Base-by-base conservation (phyloP, 176 grass and related monocot species). In the Pontederia paniculata region DNA sequence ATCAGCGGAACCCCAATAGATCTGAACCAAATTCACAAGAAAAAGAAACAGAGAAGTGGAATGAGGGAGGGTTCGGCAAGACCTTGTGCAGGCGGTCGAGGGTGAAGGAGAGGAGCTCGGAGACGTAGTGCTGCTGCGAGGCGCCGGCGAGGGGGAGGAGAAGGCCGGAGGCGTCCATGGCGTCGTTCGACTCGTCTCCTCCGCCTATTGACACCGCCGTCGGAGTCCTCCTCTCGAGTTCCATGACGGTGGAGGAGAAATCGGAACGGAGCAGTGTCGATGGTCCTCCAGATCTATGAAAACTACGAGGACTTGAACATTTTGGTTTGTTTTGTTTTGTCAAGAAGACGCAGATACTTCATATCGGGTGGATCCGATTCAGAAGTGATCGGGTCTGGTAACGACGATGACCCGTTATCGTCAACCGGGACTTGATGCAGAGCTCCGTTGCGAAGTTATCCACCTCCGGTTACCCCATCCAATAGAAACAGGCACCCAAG, bases 21-120 rank as follows among this genome's bases (percentile, higher is more conserved):
- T 48, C 72, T 62, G 41, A 13, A n/a, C 51, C 31, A 46, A 45
- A 48, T 62, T 54, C 69, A 13, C 46, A 17, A 23, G 9, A 17
- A 47, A 5, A n/a, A 46, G 12, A 23, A 43, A n/a, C n/a, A n/a
- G n/a, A 46, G 9, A 9, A 15, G 21, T 12, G 63, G 60, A 55
- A 47, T 44, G 18, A 17, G 21, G 66, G 22, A 62, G 12, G 2
- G 51, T 2, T 22, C 7, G 28, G 28, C 28, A 37, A 37, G 28
- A 98, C 93, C 83, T 91, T 98, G 75, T 91, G 87, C 22, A 98
- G 83, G 76, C 93, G 83, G 70, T 98, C 93, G 74, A 98, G 90
- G 72, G 93, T 91, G 80, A 98, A 98, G 68, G 93, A 98, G 58
- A 98, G 93, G 54, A 98, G 93, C 80, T 98, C 93, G 57, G 93